These are phyloP conservation scores for Dactylis glomerata DNA, from an alignment of 176 grass and related monocot species.

Conservation along the genomic window DNA sequence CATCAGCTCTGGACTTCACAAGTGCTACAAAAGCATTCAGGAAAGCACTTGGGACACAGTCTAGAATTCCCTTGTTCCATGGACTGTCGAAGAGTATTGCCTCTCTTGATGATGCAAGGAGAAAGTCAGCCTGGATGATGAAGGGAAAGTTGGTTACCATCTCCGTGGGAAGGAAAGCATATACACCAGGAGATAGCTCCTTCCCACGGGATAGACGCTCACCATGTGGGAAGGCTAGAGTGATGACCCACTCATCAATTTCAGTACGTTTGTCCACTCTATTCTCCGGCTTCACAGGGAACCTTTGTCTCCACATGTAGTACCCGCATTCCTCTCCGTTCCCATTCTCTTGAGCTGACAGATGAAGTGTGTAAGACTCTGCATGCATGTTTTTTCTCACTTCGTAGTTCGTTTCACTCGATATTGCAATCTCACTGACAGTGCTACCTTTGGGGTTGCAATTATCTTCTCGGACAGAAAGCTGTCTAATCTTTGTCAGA, in stretches of 20 bases:
- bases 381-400: constrained; percentile 47
- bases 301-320: constrained; percentile 84
- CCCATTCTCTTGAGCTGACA: constrained; percentile 41
- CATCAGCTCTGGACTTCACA: constrained; percentile 43
- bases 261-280: constrained; percentile 56
- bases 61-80: constrained; percentile 81
- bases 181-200: constrained; percentile 33
- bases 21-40: constrained; percentile 49
- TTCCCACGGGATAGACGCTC: constrained; percentile 44
- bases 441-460: constrained; percentile 2
- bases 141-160: constrained; percentile 71
- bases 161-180: constrained; percentile 72
- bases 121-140: constrained; percentile 77
- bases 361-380: constrained; percentile 49
- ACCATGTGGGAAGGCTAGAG: constrained; percentile 53
- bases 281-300: constrained; percentile 51
- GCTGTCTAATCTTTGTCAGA: constrained; percentile 56
- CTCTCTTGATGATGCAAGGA: constrained; percentile 67
- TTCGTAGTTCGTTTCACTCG: constrained; percentile 45
- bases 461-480: constrained; percentile 43
- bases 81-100: constrained; percentile 52
- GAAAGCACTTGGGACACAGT: constrained; percentile 64
- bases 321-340: constrained; percentile 59
- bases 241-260: constrained; percentile 70
- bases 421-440: constrained; percentile 53